Base-by-base conservation (phyloP, 345 rosid species). In the Euphorbia tirucalli region DNA sequence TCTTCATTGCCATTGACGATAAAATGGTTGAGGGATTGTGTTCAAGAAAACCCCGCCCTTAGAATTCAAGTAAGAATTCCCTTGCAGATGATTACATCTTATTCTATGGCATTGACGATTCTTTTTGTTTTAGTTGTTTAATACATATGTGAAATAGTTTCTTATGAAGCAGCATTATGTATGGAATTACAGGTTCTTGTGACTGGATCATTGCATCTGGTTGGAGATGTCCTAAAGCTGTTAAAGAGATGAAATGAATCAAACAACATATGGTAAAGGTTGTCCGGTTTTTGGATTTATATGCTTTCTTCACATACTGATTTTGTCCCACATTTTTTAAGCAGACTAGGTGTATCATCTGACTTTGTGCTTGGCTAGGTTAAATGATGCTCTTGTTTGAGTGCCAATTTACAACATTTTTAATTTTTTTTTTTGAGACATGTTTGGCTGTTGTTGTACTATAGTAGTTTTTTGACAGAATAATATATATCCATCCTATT, bases 191-290 rank as follows among this genome's bases (percentile, higher is more conserved):
- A 91, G 97, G 97, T 91, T 77, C 85, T 91, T 59, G 93, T 89
- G 76, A 91, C 97, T 21, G 97, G 97, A 52, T 91, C 97, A 16
- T 66, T 91, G 68, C 93, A 91, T 81, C 86, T 91, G 59, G 92
- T 91, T 48, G 93, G 97, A 14, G 97, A 91, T 76, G 97, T 91
- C 4, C 85, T 91, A 27, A 87, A 87, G 82, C 79, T 89, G 56
- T 62, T 89, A 43, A 86, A 80, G 83, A 86, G 85, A 74, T 90
- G 80, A 52, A 81, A 74, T 90, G 79, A 46, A 82, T 77, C 79
- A 86, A 82, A 71, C 82, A 77, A 90, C 39, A 35, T 7, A 21
- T 52, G 9, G 14, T 52, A 19, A 14, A n/a, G 50, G 41, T 5
- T 55, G n/a, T 21, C 32, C 15, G 9, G 35, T 7, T 18, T 37